phyloP scores from a whole-genome alignment of 345 rosid genomes.

The Eucalyptus erythrocorys region DNA sequence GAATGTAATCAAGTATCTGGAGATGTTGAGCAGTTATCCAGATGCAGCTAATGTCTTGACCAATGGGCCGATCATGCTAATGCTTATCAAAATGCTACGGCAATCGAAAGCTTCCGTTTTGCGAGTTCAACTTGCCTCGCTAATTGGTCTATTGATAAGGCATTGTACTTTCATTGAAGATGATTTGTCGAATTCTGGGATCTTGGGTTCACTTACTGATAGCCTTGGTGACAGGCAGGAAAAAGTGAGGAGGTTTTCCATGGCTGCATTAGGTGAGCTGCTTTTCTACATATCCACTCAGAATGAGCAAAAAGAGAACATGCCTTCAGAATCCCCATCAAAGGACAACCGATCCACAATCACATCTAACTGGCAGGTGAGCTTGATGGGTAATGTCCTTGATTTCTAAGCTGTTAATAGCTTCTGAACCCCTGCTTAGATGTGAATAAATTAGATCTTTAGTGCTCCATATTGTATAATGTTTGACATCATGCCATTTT shows the following conservation, averaged over 20 bases:
- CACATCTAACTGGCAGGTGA: slow-evolving; percentile 78
- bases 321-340: slow-evolving; percentile 72
- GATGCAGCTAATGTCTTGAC: slow-evolving; percentile 89
- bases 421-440: background rate
- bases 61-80: slow-evolving; percentile 87
- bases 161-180: slow-evolving; percentile 83
- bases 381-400: background rate
- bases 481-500: background rate
- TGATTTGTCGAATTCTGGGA: slow-evolving; percentile 87
- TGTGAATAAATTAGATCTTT: background rate
- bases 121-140: slow-evolving; percentile 86
- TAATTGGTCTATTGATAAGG: slow-evolving; percentile 86
- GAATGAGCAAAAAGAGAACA: slow-evolving; percentile 60
- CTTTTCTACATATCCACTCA: slow-evolving; percentile 93
- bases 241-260: slow-evolving; percentile 85
- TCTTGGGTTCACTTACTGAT: slow-evolving; percentile 74
- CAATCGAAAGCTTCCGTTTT: slow-evolving; percentile 75
- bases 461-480: background rate
- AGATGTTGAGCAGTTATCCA: slow-evolving; percentile 75
- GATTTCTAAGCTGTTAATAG: background rate
- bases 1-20: slow-evolving; percentile 80
- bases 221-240: slow-evolving; percentile 93
- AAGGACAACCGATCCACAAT: slow-evolving; percentile 52
- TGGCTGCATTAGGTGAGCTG: slow-evolving; percentile 98
- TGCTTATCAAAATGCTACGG: slow-evolving; percentile 87